A percentile compares a stretch with the other conserved stretches of the same genome.
Conservation (phyloP, 2,329 filamentous ascomycete genomes). For the Venturiaceae sp. region DNA sequence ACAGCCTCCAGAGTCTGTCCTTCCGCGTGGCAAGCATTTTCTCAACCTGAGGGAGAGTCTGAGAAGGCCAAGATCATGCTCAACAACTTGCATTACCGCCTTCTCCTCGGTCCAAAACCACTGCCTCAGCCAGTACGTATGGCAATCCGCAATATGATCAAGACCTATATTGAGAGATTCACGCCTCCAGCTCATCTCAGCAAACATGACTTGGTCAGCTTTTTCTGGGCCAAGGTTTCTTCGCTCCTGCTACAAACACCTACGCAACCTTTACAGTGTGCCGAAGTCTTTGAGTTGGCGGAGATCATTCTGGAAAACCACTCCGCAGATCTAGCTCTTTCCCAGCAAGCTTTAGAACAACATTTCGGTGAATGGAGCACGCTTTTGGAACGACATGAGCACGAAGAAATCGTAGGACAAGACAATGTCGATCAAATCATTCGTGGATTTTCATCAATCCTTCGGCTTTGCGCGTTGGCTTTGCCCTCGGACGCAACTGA, state of each 20-base stretch:
- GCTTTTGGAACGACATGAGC: conserved; percentile 22
- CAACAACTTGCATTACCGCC: neutral
- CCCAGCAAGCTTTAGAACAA: neutral
- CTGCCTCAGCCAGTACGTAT: neutral
- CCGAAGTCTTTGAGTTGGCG: conserved; percentile 25
- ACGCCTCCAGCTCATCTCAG: neutral
- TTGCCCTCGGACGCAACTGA: neutral
- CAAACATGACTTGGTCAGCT: conserved; percentile 18
- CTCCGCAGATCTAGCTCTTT: neutral
- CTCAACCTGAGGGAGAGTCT: neutral
- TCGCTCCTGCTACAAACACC: conserved; percentile 19
- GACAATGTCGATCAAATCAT: conserved; percentile 25
- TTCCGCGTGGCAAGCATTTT: conserved; percentile 5
- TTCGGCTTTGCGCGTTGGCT: conserved; percentile 19
- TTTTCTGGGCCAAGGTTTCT: conserved; percentile 24
- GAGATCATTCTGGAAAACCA: conserved; percentile 15
- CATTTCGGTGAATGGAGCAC: conserved; percentile 18
- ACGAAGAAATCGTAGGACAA: conserved; percentile 24
- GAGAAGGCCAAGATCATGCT: neutral
- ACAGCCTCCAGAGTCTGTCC: neutral
- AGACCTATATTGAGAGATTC: neutral
- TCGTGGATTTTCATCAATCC: conserved; percentile 28
- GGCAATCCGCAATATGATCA: conserved; percentile 1
- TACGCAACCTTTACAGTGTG: conserved; percentile 16
- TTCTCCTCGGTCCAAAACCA: neutral